These are phyloP conservation scores for Boletus tylopilopsis DNA, from an alignment of 768 basidiomycete species.

Conservation along the genomic window DNA sequence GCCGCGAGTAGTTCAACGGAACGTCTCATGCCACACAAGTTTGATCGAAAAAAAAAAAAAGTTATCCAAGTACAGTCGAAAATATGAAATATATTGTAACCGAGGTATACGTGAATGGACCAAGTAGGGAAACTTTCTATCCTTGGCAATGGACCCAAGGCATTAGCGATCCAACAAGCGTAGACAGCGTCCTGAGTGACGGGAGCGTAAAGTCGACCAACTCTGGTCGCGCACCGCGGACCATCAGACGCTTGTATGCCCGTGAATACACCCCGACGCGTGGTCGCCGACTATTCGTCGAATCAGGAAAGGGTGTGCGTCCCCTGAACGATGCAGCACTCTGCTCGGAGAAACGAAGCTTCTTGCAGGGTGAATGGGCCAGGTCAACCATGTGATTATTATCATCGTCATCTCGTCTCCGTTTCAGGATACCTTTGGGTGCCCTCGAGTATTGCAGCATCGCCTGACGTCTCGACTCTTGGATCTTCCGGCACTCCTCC, in stretches of 20 bases:
- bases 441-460: slow-evolving; percentile 19
- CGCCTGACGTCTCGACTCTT: slow-evolving; percentile 28
- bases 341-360: slow-evolving; percentile 19
- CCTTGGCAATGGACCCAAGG: slow-evolving; percentile 25
- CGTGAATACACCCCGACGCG: slow-evolving; percentile 14
- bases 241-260: slow-evolving; percentile 10
- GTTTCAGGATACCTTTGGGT: slow-evolving; percentile 29
- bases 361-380: slow-evolving; percentile 17
- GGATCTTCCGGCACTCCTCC: slow-evolving; percentile 24
- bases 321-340: slow-evolving; percentile 2
- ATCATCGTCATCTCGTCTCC: slow-evolving; percentile 23
- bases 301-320: slow-evolving; percentile 14
- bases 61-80: background rate
- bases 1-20: too few species aligned
- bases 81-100: too few species aligned
- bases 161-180: slow-evolving; percentile 30
- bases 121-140: background rate
- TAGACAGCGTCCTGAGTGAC: slow-evolving; percentile 30
- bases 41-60: background rate
- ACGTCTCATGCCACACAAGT: too few species aligned
- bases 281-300: slow-evolving; percentile 13
- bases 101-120: too few species aligned
- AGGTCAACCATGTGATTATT: background rate
- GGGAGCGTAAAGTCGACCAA: slow-evolving; percentile 30
- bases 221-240: slow-evolving; percentile 12